Evolutionary conservation across 495 filamentous ascomycete genomes (phyloP).

Genomic region (Patellaria atrata): DNA sequence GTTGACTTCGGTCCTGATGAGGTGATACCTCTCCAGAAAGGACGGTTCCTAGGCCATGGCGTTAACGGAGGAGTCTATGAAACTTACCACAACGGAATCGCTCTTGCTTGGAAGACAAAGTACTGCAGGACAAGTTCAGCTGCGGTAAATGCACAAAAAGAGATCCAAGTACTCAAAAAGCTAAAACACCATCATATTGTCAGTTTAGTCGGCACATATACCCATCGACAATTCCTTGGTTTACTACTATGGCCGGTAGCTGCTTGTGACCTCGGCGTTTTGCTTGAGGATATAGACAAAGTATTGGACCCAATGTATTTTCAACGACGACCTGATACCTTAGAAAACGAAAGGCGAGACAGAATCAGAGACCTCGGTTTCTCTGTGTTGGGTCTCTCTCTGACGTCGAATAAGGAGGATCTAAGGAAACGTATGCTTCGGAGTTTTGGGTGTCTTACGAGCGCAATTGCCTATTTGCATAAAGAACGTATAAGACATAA

Average conservation of each 20-base stretch:
- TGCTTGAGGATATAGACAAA: constrained; percentile 13
- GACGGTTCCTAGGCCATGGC: constrained; percentile 17
- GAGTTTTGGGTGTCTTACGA: constrained; percentile 8
- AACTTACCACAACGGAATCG: constrained; percentile 8
- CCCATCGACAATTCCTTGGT: constrained; percentile 13
- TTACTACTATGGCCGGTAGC: constrained; percentile 16
- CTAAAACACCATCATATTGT: constrained; percentile 12
- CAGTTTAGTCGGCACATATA: constrained; percentile 13
- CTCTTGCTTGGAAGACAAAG: constrained; percentile 14
- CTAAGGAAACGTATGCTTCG: constrained; percentile 1
- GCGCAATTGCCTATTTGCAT: constrained; percentile 15
- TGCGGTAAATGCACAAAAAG: constrained; percentile 12
- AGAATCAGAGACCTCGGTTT: constrained; percentile 3
- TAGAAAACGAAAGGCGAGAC: background rate
- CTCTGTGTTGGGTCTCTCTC: background rate
- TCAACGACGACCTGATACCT: background rate
- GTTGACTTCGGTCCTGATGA: constrained; percentile 13
- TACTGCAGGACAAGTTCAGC: constrained; percentile 10
- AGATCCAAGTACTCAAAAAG: constrained; percentile 17
- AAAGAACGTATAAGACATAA: constrained; percentile 11
- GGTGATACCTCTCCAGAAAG: constrained; percentile 9
- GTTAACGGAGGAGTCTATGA: constrained; percentile 14
- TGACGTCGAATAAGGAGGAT: background rate
- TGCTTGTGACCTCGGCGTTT: constrained; percentile 12
- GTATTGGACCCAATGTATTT: background rate